Base-by-base conservation (phyloP, 352 stramenopile genomes). In the Aphanomyces astaci region DNA sequence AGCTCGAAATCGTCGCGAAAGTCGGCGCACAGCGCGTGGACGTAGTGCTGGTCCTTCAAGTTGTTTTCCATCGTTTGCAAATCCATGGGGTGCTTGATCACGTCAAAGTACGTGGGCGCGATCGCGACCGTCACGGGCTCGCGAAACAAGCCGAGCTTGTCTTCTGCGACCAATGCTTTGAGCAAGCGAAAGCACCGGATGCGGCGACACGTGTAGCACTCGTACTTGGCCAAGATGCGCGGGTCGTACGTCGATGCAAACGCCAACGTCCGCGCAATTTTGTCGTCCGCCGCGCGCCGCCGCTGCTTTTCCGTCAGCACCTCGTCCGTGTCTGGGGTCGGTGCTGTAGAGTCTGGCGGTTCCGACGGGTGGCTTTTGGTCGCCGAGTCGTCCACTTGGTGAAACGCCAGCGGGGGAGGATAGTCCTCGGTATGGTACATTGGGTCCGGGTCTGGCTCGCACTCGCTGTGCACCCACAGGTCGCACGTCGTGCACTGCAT, bases 1-100 rank as follows among this genome's bases (percentile, higher is more conserved):
- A 98, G 76, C 74, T 98, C 96, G 66, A 98, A 98, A 66, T 98
- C 89, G 62, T 96, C 82, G 11, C 89, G 82, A 66, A 98, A 87
- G 52, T 78, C 77, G 13, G 80, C 78, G 52, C 92, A 93, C 28
- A 88, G 87, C 0, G 85, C 76, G 17, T 76, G 70, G 52, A 84
- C 83, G 72, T 96, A 92, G 63, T 88, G 88, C 24, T 81, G 71
- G 13, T 82, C 81, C 7, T 76, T 71, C n/a, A 95, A 65, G 24
- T 89, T 89, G 2, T 74, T 57, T 54, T 77, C 74, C 81, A 98
- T 98, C 1, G 88, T 96, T n/a, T 79, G 82, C 43, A 98, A 64
- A 75, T 97, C 89, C 88, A 98, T 98, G 2, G 93, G 93, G 10
- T 88, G 65, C 64, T 96, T 96, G 72, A 98, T 94, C 1, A 97